Evolutionary conservation across 2,329 filamentous ascomycete genomes (phyloP).

Genomic region (Diplodia mutila): DNA sequence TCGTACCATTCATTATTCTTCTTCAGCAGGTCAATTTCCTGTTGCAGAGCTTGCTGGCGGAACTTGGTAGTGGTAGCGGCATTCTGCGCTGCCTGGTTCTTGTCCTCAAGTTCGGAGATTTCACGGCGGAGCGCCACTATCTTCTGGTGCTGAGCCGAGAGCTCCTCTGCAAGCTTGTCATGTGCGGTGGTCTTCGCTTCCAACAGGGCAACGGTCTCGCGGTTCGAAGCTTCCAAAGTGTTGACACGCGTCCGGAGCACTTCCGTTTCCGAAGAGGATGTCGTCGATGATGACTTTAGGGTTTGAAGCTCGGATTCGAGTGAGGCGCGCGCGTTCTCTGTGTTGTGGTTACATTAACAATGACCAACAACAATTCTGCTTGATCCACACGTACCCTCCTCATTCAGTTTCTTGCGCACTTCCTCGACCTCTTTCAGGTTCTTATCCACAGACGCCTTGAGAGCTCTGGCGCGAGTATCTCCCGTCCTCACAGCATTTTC

Average conservation of each 20-base stretch:
- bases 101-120: slow-evolving; percentile 78
- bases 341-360: not conserved
- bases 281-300: slow-evolving; percentile 74
- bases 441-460: slow-evolving; percentile 82
- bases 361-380: not conserved
- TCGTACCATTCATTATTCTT: slow-evolving; percentile 94
- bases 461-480: slow-evolving; percentile 78
- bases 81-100: slow-evolving; percentile 79
- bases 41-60: slow-evolving; percentile 84
- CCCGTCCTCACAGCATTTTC: slow-evolving; percentile 85
- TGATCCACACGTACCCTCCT: slow-evolving; percentile 67
- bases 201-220: slow-evolving; percentile 84
- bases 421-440: slow-evolving; percentile 82
- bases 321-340: slow-evolving; percentile 75
- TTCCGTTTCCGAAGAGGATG: slow-evolving; percentile 73
- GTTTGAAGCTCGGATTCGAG: slow-evolving; percentile 81
- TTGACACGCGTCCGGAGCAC: slow-evolving; percentile 80
- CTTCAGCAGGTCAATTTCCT: slow-evolving; percentile 86
- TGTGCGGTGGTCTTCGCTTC: slow-evolving; percentile 89
- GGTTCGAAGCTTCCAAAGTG: slow-evolving; percentile 87
- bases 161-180: slow-evolving; percentile 81
- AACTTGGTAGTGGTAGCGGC: slow-evolving; percentile 82
- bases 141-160: slow-evolving; percentile 87
- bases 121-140: slow-evolving; percentile 83
- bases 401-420: slow-evolving; percentile 76